Evolutionary conservation across 2,329 filamentous ascomycete species (phyloP).

Genomic region (Mollisiaceae sp.): DNA sequence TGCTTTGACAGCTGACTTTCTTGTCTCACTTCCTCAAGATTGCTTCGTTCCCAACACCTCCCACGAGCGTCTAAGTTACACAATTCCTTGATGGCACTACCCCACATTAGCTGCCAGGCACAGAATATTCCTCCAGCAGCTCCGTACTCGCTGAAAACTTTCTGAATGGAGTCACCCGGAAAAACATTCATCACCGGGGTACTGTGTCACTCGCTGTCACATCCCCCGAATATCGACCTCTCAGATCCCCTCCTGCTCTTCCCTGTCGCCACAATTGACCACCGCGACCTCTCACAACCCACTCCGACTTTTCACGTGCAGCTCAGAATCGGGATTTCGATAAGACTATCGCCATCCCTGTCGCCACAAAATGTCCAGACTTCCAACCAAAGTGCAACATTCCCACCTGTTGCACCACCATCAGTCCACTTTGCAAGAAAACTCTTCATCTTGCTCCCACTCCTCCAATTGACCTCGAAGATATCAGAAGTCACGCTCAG

Average conservation of each 20-base stretch:
- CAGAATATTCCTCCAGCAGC: too few species aligned
- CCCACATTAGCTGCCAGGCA: background rate
- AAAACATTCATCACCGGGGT: background rate
- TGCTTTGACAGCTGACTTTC: too few species aligned
- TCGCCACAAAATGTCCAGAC: slow-evolving; percentile 30
- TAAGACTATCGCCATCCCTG: slow-evolving; percentile 28
- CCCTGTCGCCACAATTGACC: background rate
- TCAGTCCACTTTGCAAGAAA: slow-evolving; percentile 6
- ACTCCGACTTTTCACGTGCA: background rate
- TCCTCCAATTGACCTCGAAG: background rate
- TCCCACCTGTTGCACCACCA: background rate
- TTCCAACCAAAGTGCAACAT: slow-evolving; percentile 23
- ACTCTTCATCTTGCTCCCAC: background rate
- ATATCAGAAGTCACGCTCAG: background rate
- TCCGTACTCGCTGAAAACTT: too few species aligned
- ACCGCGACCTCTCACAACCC: slow-evolving; percentile 1
- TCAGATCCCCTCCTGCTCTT: background rate
- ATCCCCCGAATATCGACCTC: background rate
- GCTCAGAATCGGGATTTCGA: background rate
- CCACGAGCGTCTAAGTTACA: too few species aligned
- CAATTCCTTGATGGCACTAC: background rate
- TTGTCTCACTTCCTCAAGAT: too few species aligned
- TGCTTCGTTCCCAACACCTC: too few species aligned
- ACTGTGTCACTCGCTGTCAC: background rate
- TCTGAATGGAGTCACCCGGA: too few species aligned